phyloP scores from a whole-genome alignment of 139 green algal species.

The Choricystis sp. region DNA sequence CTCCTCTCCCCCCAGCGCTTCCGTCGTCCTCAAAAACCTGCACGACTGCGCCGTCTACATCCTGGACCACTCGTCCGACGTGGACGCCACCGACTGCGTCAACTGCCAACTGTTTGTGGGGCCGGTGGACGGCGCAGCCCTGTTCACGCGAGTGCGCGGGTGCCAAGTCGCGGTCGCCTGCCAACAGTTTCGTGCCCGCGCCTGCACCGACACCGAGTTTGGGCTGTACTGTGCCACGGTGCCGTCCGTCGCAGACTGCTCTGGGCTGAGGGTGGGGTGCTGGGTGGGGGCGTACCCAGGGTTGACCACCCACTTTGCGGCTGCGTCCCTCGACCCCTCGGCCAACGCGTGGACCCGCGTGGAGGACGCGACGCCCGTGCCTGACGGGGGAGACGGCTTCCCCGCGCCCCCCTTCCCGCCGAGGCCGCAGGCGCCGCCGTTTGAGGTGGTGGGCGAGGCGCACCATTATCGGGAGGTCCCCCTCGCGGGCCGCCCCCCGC shows the following conservation, averaged over 20 bases:
- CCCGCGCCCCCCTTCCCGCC: conserved; percentile 10
- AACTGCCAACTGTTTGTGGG: conserved; percentile 44
- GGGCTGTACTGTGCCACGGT: conserved; percentile 38
- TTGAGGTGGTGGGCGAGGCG: conserved; percentile 18
- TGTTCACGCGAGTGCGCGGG: conserved; percentile 19
- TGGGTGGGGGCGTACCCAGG: conserved; percentile 40
- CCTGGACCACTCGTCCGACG: conserved; percentile 30
- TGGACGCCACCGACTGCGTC: conserved; percentile 26
- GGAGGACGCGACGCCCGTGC: not conserved
- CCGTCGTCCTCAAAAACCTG: conserved; percentile 8
- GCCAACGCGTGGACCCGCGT: conserved; percentile 46
- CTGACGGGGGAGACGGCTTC: conserved; percentile 9
- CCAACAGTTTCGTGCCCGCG: conserved; percentile 29
- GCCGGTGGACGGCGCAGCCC: conserved; percentile 29
- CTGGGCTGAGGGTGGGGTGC: conserved; percentile 23
- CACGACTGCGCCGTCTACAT: conserved; percentile 27
- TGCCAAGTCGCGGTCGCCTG: conserved; percentile 24
- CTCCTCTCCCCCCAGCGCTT: not conserved
- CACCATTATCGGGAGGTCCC: conserved; percentile 28
- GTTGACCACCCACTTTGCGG: conserved; percentile 29
- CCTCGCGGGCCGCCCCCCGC: conserved; percentile 10
- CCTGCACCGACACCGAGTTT: conserved; percentile 23
- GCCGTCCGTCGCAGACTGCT: conserved; percentile 27
- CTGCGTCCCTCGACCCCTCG: conserved; percentile 36
- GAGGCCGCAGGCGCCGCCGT: conserved; percentile 16